phyloP scores from a whole-genome alignment of 2,329 filamentous ascomycete species.

The Biscogniauxia mediterranea region DNA sequence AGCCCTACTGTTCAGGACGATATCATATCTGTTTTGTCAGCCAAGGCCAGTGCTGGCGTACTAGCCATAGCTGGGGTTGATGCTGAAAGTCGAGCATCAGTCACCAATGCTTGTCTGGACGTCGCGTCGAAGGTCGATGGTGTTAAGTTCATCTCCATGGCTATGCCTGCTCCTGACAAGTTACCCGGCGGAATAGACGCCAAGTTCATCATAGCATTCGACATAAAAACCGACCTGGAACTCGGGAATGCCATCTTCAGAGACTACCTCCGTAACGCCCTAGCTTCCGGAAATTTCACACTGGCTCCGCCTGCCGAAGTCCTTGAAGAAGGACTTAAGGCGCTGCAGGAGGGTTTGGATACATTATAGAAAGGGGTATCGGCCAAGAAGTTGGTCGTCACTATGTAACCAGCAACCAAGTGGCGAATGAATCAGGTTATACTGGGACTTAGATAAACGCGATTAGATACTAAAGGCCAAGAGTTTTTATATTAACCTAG shows the following conservation, averaged over 20 bases:
- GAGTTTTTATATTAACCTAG: too few species aligned
- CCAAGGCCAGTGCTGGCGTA: conserved; percentile 31
- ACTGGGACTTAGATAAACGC: too few species aligned
- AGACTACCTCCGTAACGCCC: not conserved
- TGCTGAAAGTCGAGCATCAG: not conserved
- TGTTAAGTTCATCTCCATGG: not conserved
- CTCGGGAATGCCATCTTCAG: conserved; percentile 1
- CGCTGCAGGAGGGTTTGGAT: not conserved
- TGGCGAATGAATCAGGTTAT: too few species aligned
- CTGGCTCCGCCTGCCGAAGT: not conserved
- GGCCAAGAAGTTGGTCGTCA: conserved; percentile 4
- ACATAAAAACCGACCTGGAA: not conserved
- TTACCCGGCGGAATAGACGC: not conserved
- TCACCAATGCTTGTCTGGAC: not conserved
- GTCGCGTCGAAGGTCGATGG: not conserved
- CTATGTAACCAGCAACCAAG: not conserved
- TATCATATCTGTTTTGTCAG: conserved; percentile 29
- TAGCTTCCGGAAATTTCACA: not conserved
- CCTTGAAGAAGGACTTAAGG: not conserved
- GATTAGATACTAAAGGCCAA: too few species aligned
- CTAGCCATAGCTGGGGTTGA: conserved; percentile 14
- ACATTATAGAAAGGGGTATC: not conserved
- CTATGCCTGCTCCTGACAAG: not conserved
- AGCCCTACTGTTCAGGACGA: conserved; percentile 24
- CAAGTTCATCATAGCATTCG: not conserved